Conservation (phyloP, 108 stramenopile genomes). For the Pseudonitzschia multiseries region DNA sequence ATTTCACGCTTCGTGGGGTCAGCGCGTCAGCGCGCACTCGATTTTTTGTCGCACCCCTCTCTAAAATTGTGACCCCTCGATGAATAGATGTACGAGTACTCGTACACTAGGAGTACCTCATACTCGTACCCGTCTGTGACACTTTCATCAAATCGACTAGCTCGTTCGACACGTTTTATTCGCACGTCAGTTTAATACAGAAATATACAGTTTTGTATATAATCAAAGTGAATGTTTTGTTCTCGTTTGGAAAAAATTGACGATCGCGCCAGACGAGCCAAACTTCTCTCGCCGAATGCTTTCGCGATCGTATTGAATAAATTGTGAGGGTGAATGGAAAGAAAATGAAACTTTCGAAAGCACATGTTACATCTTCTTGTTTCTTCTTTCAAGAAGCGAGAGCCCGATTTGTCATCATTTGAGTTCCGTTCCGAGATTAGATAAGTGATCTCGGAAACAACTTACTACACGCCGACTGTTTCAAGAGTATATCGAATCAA, state of each 20-base stretch:
- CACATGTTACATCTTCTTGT: background rate
- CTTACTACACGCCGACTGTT: too few species aligned
- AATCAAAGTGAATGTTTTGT: background rate
- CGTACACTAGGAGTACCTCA: too few species aligned
- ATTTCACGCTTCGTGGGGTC: too few species aligned
- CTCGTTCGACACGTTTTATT: too few species aligned
- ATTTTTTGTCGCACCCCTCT: too few species aligned
- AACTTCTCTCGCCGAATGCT: constrained; percentile 10
- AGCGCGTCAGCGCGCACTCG: too few species aligned
- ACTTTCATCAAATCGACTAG: too few species aligned
- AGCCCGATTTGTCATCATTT: background rate
- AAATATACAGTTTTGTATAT: background rate
- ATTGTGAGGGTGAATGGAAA: background rate
- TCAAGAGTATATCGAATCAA: too few species aligned
- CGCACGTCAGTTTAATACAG: too few species aligned
- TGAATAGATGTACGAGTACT: too few species aligned
- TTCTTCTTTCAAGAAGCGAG: background rate
- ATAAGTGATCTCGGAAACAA: background rate
- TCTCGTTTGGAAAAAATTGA: background rate
- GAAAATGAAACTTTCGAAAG: background rate
- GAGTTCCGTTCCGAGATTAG: background rate
- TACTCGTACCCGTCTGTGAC: too few species aligned
- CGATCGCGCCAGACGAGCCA: background rate
- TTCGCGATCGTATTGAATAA: background rate
- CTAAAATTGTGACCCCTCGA: too few species aligned